Evolutionary conservation across 2,329 filamentous ascomycete genomes (phyloP).

Genomic region (Blastomyces percursus): DNA sequence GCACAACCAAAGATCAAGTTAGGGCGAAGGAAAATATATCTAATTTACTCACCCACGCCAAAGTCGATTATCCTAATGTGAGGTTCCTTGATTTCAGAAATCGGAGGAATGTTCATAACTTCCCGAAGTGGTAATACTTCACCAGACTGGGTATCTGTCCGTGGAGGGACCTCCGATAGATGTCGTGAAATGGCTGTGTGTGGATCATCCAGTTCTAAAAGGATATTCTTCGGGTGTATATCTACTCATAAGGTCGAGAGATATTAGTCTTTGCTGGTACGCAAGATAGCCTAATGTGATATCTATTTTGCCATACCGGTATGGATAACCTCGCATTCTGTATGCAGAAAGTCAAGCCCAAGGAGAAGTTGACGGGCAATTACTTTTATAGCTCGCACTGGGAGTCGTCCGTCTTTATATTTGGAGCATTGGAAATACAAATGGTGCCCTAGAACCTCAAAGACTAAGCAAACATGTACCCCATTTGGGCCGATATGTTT

Average conservation of each 20-base stretch:
- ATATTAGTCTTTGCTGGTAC: not conserved
- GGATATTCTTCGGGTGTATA: constrained; percentile 20
- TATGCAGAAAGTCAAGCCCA: constrained; percentile 20
- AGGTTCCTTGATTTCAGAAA: constrained; percentile 14
- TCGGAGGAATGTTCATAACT: constrained; percentile 17
- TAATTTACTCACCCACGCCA: constrained; percentile 14
- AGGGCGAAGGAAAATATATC: not conserved
- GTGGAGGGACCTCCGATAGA: constrained; percentile 14
- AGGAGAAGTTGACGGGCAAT: constrained; percentile 20
- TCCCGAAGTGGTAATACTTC: constrained; percentile 16
- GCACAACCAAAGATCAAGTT: not conserved
- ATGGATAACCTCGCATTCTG: constrained; percentile 19
- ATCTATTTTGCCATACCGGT: constrained; percentile 16
- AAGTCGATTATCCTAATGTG: constrained; percentile 18
- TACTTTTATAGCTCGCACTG: constrained; percentile 15
- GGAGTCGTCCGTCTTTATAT: constrained; percentile 18
- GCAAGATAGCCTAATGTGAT: not conserved
- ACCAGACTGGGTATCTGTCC: constrained; percentile 8
- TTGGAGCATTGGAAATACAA: constrained; percentile 17
- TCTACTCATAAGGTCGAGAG: constrained; percentile 11
- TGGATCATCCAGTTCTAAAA: constrained; percentile 16
- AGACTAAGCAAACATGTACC: constrained; percentile 21
- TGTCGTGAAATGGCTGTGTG: constrained; percentile 14
- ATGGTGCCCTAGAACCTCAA: constrained; percentile 20
- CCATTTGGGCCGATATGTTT: constrained; percentile 21